phyloP scores from a whole-genome alignment of 2,329 filamentous ascomycete genomes.

The Dactylellina haptotyla region DNA sequence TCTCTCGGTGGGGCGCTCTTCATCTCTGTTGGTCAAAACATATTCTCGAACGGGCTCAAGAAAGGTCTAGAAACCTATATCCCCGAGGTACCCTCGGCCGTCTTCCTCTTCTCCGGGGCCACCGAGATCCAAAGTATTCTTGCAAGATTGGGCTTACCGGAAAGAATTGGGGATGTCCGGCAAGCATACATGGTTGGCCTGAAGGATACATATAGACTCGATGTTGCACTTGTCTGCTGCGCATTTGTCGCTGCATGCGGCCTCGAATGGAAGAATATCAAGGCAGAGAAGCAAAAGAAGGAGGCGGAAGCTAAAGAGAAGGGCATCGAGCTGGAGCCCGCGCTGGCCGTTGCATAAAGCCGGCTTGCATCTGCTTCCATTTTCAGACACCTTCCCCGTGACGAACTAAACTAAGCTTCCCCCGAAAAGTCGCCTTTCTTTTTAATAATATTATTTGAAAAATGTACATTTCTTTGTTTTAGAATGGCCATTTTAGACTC shows the following conservation, averaged over 20 bases:
- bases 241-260: constrained; percentile 64
- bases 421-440: background rate
- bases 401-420: background rate
- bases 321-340: constrained; percentile 53
- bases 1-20: constrained; percentile 70
- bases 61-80: constrained; percentile 59
- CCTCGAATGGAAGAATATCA: constrained; percentile 66
- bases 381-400: background rate
- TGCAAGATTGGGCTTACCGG: constrained; percentile 60
- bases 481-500: constrained; percentile 1
- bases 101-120: constrained; percentile 68
- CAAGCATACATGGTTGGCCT: constrained; percentile 66
- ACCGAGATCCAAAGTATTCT: constrained; percentile 62
- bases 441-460: background rate
- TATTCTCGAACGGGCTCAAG: constrained; percentile 65
- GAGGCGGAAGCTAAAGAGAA: constrained; percentile 51
- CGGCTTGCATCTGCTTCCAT: background rate
- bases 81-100: constrained; percentile 63
- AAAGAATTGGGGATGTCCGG: constrained; percentile 64
- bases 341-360: constrained; percentile 14
- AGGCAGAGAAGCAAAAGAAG: constrained; percentile 53
- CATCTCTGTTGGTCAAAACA: constrained; percentile 69
- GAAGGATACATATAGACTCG: constrained; percentile 67
- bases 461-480: background rate
- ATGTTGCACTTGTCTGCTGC: constrained; percentile 64